phyloP scores from a whole-genome alignment of 140 eudicot species.

The Ambrosia hybrid region DNA sequence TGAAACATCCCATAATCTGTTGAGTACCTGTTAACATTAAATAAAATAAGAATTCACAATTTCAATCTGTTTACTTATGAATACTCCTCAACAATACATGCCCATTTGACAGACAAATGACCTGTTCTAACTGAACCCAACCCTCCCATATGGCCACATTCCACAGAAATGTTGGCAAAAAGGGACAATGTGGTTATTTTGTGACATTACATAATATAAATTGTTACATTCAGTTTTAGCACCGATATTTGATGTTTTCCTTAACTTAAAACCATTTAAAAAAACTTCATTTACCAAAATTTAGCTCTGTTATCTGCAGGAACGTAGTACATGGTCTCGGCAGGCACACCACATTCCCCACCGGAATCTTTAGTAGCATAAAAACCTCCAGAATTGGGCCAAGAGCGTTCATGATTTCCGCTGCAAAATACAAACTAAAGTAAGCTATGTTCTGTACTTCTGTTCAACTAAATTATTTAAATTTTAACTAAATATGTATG shows the following conservation, averaged over 20 bases:
- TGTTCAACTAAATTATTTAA: background rate
- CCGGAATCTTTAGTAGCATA: constrained; percentile 68
- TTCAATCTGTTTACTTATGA: background rate
- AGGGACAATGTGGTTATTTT: background rate
- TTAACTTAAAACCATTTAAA: background rate
- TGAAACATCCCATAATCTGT: constrained; percentile 61
- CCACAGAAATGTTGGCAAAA: background rate
- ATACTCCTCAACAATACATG: background rate
- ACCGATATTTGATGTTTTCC: background rate
- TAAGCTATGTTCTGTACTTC: constrained; percentile 12
- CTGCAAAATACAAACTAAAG: constrained; percentile 33
- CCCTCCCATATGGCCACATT: background rate
- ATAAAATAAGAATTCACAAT: background rate
- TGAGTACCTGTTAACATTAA: constrained; percentile 40
- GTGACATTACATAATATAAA: background rate
- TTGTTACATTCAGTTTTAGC: background rate
- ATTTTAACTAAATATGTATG: background rate
- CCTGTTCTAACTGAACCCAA: background rate
- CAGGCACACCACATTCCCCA: constrained; percentile 95
- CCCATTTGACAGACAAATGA: background rate
- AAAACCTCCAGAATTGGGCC: constrained; percentile 80
- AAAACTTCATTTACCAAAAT: constrained; percentile 57
- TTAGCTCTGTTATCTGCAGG: constrained; percentile 95
- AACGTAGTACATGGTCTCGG: constrained; percentile 85
- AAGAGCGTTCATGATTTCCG: constrained; percentile 91